Conservation (phyloP, 768 basidiomycete genomes). For the Hericium rajendrae region DNA sequence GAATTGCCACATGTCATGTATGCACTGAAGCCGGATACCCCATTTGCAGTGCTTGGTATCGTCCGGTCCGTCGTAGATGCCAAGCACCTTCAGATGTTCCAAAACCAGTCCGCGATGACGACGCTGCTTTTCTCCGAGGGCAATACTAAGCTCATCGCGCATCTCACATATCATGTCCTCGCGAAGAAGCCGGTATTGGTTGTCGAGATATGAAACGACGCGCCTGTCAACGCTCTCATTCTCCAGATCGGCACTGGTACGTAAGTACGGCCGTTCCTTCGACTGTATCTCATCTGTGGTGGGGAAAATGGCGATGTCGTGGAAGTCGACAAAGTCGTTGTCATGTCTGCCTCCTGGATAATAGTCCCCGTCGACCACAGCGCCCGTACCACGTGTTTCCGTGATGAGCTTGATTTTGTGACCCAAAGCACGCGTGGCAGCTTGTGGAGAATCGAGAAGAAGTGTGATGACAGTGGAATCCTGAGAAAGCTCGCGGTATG, state of each 20-base stretch:
- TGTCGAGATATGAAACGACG: constrained; percentile 45
- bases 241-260: constrained; percentile 27
- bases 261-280: constrained; percentile 36
- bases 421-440: constrained; percentile 21
- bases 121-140: constrained; percentile 30
- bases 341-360: constrained; percentile 60
- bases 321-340: constrained; percentile 56
- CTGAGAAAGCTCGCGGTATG: constrained; percentile 31
- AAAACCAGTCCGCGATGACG: constrained; percentile 28
- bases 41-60: constrained; percentile 29
- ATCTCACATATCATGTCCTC: constrained; percentile 56
- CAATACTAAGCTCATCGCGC: constrained; percentile 43
- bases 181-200: constrained; percentile 54
- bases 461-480: constrained; percentile 20
- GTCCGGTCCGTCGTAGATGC: constrained; percentile 25
- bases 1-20: constrained; percentile 14
- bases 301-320: constrained; percentile 52
- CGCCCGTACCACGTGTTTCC: constrained; percentile 17
- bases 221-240: constrained; percentile 32
- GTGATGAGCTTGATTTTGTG: constrained; percentile 33
- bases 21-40: constrained; percentile 30
- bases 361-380: constrained; percentile 16
- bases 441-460: constrained; percentile 18
- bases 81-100: constrained; percentile 27
- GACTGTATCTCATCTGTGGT: constrained; percentile 48